Evolutionary conservation across 192 early-diverging fungal genomes (phyloP).

Genomic region (Coemansia biformis): DNA sequence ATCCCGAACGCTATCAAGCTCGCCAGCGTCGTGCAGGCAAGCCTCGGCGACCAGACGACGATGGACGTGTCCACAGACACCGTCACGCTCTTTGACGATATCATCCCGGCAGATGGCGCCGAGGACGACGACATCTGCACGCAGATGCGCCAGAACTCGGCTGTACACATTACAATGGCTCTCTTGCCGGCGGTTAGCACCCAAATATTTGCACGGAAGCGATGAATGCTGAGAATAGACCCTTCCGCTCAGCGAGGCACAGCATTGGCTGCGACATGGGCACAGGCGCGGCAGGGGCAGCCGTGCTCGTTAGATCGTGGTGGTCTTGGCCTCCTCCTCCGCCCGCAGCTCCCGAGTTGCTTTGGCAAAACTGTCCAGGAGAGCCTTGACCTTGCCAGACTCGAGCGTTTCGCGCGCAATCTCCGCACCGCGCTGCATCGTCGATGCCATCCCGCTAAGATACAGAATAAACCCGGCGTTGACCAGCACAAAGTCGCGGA

Average conservation of each 20-base stretch:
- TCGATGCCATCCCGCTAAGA: slow-evolving; percentile 66
- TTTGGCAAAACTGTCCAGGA: slow-evolving; percentile 60
- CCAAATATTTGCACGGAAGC: slow-evolving; percentile 5
- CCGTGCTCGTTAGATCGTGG: no score
- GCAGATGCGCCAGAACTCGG: slow-evolving; percentile 60
- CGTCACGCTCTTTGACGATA: slow-evolving; percentile 69
- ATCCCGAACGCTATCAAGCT: slow-evolving; percentile 64
- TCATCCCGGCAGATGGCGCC: slow-evolving; percentile 62
- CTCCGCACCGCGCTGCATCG: slow-evolving; percentile 70
- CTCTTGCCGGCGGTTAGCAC: slow-evolving; percentile 5
- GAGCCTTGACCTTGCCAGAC: slow-evolving; percentile 60
- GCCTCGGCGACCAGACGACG: slow-evolving; percentile 54
- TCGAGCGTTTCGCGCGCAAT: slow-evolving; percentile 70
- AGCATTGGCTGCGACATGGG: no score
- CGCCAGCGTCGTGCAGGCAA: slow-evolving; percentile 57
- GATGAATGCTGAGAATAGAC: not conserved
- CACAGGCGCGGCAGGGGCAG: no score
- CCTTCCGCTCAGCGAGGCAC: no score
- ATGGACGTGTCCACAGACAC: slow-evolving; percentile 64
- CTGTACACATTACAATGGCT: slow-evolving; percentile 63
- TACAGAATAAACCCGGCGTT: slow-evolving; percentile 86
- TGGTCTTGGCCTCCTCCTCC: slow-evolving; percentile 4
- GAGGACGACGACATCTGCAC: slow-evolving; percentile 50
- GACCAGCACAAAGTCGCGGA: slow-evolving; percentile 87
- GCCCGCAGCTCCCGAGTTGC: slow-evolving; percentile 22